Base-by-base conservation (phyloP, 2,329 filamentous ascomycete species). In the Hansfordia pulvinata region DNA sequence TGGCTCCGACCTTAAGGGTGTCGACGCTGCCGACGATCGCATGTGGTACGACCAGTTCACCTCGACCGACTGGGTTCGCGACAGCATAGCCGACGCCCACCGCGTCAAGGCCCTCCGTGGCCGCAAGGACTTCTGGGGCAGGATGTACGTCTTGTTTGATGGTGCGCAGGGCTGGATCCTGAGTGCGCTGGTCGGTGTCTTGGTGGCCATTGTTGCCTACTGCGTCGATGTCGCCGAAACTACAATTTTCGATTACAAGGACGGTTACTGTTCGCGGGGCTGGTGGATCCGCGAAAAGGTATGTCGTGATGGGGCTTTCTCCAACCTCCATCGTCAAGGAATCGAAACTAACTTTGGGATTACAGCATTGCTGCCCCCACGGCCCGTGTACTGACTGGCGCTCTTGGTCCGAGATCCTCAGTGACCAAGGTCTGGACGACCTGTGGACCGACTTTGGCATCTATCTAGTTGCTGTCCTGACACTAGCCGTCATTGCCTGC, bases 21-120 rank as follows among this genome's bases (percentile, higher is more conserved):
- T 72, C 4, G 54, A 79, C 8, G 76, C 73, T 40, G 60, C 76
- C 26, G 82, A 94, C 44, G 85, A 96, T 39, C 76, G 90, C 33
- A 80, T 92, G 8, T 96, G 90, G 90, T 96, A 96, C 54, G 90
- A 98, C 58, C 90, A 98, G 53, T 93, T 93, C 45, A 93, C 85
- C 5, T 93, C 83, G 6, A 94, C 84, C 29, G 88, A 98, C 51
- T 98, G 90, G 90, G 86, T 98, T 1, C 88, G 93, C 48, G 90
- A 98, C 52, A 86, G 80, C 49, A 94, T 98, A 39, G 83, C 85
- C 43, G 90, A 96, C 53, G 84, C 86, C 8, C 83, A 85, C 42
- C 80, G 90, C 15, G 74, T 92, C 26, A 90, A 92, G 49, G 76
- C 76, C 28, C 64, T 98, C 20, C 73, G 84, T 26, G 76, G 69